These are phyloP conservation scores for Fraxinus excelsior DNA, from an alignment of 257 asterid genomes.

Conservation along the genomic window DNA sequence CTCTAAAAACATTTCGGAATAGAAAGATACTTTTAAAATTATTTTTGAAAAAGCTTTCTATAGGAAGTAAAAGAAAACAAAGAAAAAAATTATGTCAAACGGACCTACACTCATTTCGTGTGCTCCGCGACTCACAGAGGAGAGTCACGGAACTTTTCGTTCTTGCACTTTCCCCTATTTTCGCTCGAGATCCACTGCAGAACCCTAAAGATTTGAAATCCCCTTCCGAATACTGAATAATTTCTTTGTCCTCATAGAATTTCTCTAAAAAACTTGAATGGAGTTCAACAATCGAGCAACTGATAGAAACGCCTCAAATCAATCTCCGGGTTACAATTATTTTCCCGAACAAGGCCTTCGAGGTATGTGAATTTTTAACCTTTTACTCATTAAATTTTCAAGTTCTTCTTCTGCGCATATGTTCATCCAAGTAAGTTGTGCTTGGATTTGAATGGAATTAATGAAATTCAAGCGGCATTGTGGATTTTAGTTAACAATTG, in stretches of 20 bases:
- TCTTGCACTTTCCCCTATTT: background rate
- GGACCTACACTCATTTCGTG: background rate
- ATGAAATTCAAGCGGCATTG: constrained; percentile 23
- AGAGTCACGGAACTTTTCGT: background rate
- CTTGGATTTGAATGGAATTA: background rate
- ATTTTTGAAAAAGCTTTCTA: too few relatives aligned
- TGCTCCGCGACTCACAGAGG: background rate
- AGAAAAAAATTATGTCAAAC: too few relatives aligned
- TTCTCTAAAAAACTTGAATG: constrained; percentile 26
- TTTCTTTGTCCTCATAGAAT: too few relatives aligned
- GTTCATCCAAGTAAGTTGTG: background rate
- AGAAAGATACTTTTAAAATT: too few relatives aligned
- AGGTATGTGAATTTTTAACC: constrained; percentile 29
- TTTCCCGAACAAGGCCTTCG: constrained; percentile 30
- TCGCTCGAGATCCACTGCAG: background rate
- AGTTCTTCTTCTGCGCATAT: background rate
- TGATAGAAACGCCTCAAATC: constrained; percentile 25
- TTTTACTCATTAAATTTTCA: background rate
- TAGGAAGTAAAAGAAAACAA: too few relatives aligned
- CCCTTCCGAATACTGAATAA: background rate
- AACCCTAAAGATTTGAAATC: background rate
- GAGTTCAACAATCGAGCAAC: constrained; percentile 26
- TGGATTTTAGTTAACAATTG: constrained; percentile 1
- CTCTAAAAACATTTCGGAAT: too few relatives aligned
- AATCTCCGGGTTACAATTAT: constrained; percentile 15